These are phyloP conservation scores for Seiridium cupressi DNA, from an alignment of 2,329 filamentous ascomycete genomes.

Conservation along the genomic window DNA sequence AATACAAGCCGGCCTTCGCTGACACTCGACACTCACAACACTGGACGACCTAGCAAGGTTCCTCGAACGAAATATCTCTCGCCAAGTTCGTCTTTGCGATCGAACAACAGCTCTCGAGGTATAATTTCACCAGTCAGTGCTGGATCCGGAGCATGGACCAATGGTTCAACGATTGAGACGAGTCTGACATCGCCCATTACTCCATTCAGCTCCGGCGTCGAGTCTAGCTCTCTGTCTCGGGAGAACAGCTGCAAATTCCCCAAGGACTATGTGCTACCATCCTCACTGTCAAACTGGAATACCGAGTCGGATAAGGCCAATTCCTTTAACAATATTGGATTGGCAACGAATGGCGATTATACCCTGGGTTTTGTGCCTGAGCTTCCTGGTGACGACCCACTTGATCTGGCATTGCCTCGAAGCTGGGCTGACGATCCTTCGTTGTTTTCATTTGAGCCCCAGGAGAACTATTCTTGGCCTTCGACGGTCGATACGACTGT, in stretches of 20 bases:
- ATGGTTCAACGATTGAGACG: slow-evolving; percentile 38
- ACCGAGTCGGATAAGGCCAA: neutral
- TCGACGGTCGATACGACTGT: slow-evolving; percentile 29
- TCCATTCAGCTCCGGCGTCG: slow-evolving; percentile 29
- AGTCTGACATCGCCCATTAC: slow-evolving; percentile 45
- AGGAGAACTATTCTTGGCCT: slow-evolving; percentile 29
- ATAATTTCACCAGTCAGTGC: slow-evolving; percentile 48
- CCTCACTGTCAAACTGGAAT: slow-evolving; percentile 16
- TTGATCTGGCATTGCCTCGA: slow-evolving; percentile 27
- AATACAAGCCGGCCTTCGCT: slow-evolving; percentile 23
- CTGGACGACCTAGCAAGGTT: slow-evolving; percentile 23
- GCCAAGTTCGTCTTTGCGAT: slow-evolving; percentile 31
- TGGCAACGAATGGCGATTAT: slow-evolving; percentile 22
- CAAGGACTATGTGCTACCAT: slow-evolving; percentile 18
- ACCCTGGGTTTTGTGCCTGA: slow-evolving; percentile 33
- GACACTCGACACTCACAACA: slow-evolving; percentile 25
- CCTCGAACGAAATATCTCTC: slow-evolving; percentile 22
- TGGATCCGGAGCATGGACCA: slow-evolving; percentile 34
- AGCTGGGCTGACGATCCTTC: slow-evolving; percentile 31
- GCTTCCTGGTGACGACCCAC: slow-evolving; percentile 40
- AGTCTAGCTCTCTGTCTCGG: slow-evolving; percentile 17
- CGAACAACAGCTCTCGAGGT: slow-evolving; percentile 34
- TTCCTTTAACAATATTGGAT: slow-evolving; percentile 9
- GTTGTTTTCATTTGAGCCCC: slow-evolving; percentile 32
- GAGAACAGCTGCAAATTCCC: slow-evolving; percentile 19